These are phyloP conservation scores for Vitellaria paradoxa DNA, from an alignment of 179 eudicot species.

Conservation along the genomic window DNA sequence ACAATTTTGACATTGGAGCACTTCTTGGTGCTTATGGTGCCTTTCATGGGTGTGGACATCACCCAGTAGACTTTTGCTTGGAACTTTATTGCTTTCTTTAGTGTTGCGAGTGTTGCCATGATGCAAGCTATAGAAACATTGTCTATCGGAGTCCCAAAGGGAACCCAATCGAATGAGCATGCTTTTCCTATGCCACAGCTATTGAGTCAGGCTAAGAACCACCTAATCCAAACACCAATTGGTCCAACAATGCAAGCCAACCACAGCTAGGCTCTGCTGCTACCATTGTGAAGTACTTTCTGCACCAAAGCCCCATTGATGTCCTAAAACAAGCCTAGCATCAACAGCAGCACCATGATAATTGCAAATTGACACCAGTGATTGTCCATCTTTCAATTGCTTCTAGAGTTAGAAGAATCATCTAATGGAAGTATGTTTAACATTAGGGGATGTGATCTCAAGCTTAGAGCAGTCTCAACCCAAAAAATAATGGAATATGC, in stretches of 20 bases:
- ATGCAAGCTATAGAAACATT: slow-evolving; percentile 74
- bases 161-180: slow-evolving; percentile 61
- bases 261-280: slow-evolving; percentile 59
- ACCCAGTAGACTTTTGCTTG: too few relatives aligned
- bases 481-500: slow-evolving; percentile 61
- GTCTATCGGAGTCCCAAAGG: slow-evolving; percentile 76
- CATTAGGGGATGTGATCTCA: slow-evolving; percentile 31
- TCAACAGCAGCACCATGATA: slow-evolving; percentile 31
- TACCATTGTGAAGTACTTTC: slow-evolving; percentile 44
- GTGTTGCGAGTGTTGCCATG: slow-evolving; percentile 79
- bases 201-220: slow-evolving; percentile 73
- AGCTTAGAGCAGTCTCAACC: slow-evolving; percentile 56
- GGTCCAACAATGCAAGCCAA: too few relatives aligned
- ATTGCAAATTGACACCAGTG: slow-evolving; percentile 29
- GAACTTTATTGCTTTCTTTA: slow-evolving; percentile 56
- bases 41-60: too few relatives aligned
- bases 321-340: slow-evolving; percentile 47
- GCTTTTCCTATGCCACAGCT: slow-evolving; percentile 67
- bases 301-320: slow-evolving; percentile 39
- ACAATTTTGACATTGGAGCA: too few relatives aligned
- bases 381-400: slow-evolving; percentile 18
- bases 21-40: too few relatives aligned
- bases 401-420: background rate
- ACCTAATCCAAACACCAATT: too few relatives aligned
- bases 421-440: slow-evolving; percentile 3